Percentiles rank a stretch among this genome's conserved stretches.
These are phyloP conservation scores for Alternaria sp. DNA, from an alignment of 2,329 filamentous ascomycete species.

Conservation along the genomic window DNA sequence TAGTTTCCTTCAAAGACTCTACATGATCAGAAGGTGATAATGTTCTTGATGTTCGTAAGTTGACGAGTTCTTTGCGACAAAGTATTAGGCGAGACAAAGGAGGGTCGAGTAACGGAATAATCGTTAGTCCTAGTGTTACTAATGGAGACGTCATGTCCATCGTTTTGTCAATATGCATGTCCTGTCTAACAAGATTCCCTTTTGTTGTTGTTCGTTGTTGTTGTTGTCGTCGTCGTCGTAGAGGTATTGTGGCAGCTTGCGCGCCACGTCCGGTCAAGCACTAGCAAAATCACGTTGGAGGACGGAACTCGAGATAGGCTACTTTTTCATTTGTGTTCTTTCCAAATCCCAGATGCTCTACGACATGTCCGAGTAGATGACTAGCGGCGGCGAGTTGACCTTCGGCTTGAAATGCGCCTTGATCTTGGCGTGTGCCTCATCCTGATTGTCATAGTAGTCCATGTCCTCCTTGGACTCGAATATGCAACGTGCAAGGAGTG, in stretches of 20 bases:
- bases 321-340: neutral
- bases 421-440: constrained; percentile 62
- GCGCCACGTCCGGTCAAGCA: neutral
- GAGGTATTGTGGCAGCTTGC: neutral
- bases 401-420: constrained; percentile 50
- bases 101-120: neutral
- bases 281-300: neutral
- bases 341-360: neutral
- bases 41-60: no score
- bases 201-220: neutral
- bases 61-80: neutral
- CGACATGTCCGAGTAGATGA: constrained; percentile 39
- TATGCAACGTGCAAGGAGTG: constrained; percentile 67
- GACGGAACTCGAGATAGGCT: neutral
- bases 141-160: neutral
- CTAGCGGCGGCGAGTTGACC: constrained; percentile 38
- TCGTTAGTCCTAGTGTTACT: no score
- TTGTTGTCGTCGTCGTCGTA: neutral
- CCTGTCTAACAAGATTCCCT: neutral
- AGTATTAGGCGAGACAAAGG: constrained; percentile 1
- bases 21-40: no score
- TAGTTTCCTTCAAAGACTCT: neutral
- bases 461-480: constrained; percentile 66
- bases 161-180: neutral
- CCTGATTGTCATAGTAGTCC: constrained; percentile 7